phyloP scores from a whole-genome alignment of 140 eudicot species.

The Eryngium alpinum region DNA sequence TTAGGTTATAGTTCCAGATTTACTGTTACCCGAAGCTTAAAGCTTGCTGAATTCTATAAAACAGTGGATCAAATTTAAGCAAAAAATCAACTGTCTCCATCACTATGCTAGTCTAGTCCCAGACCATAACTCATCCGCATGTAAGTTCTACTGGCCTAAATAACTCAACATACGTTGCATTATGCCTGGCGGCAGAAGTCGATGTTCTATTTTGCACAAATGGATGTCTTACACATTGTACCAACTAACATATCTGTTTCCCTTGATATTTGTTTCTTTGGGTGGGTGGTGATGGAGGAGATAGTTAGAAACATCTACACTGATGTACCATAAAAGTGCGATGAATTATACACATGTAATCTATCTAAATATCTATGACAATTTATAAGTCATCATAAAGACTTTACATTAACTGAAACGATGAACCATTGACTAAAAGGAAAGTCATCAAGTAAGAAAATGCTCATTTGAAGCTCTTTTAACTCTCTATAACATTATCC shows the following conservation, averaged over 20 bases:
- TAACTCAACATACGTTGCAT: not conserved
- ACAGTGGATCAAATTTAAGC: not conserved
- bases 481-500: constrained; percentile 72
- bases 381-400: no score
- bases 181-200: not conserved
- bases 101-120: not conserved
- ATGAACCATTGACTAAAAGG: no score
- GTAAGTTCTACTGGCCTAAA: not conserved
- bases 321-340: no score
- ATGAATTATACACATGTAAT: no score
- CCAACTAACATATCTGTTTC: no score
- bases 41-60: not conserved
- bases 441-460: no score
- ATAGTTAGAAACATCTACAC: no score
- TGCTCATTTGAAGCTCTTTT: constrained; percentile 55
- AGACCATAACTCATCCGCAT: not conserved
- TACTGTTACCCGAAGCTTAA: not conserved
- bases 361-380: no score
- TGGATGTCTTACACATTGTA: not conserved
- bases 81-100: not conserved
- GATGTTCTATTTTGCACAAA: not conserved
- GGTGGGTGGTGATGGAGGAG: no score
- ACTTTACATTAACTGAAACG: no score
- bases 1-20: not conserved
- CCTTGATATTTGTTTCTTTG: no score